Evolutionary conservation across 1,284 basidiomycete genomes (phyloP).

Genomic region (Vanrija sp.): DNA sequence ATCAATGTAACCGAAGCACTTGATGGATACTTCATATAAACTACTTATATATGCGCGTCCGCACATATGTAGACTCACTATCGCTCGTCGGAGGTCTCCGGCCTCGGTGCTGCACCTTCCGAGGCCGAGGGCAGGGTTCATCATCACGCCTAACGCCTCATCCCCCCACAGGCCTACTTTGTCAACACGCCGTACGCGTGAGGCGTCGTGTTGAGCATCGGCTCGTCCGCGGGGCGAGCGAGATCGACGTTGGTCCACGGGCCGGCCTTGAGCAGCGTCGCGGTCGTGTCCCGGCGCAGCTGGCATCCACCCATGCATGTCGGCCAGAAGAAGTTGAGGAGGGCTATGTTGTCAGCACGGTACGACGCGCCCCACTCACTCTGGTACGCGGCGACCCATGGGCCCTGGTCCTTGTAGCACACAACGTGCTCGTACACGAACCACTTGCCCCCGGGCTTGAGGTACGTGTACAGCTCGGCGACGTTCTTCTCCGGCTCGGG

Average conservation of each 20-base stretch:
- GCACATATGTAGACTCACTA: too few species aligned
- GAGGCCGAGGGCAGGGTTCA: too few species aligned
- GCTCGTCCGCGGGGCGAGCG: conserved; percentile 14
- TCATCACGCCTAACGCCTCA: too few species aligned
- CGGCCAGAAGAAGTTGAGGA: conserved; percentile 17
- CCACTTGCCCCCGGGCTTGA: conserved; percentile 17
- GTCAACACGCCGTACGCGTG: conserved; percentile 15
- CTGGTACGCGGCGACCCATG: not conserved
- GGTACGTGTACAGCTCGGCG: conserved; percentile 17
- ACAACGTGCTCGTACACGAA: conserved; percentile 19
- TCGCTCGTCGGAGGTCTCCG: too few species aligned
- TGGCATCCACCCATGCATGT: conserved; percentile 15
- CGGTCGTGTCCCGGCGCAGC: conserved; percentile 13
- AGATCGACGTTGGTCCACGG: conserved; percentile 12
- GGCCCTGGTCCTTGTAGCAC: conserved; percentile 2
- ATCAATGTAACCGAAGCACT: too few species aligned
- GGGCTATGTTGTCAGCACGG: conserved; percentile 3
- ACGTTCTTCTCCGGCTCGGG: conserved; percentile 16
- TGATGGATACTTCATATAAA: too few species aligned
- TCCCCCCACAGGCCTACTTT: not conserved
- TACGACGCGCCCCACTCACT: not conserved
- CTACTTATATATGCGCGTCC: too few species aligned
- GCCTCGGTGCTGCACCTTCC: too few species aligned
- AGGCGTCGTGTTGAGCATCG: conserved; percentile 9
- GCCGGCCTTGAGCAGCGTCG: conserved; percentile 6